Conservation (phyloP, 495 filamentous ascomycete genomes). For the Hyaloscypha variabilis region DNA sequence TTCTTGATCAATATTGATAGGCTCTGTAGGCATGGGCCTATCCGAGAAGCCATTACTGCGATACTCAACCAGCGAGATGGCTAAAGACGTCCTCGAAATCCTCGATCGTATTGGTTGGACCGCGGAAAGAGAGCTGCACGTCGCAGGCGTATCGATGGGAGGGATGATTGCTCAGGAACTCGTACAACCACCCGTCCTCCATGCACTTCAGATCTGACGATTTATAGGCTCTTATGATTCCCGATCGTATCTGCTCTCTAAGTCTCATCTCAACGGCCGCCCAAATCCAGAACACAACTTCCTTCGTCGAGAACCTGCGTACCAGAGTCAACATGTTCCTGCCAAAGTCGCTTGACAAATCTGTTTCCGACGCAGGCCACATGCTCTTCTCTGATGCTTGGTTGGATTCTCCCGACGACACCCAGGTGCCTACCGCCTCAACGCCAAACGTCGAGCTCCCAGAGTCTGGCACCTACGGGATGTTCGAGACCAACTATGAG, state of each 20-base stretch:
- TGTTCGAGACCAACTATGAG: slow-evolving; percentile 75
- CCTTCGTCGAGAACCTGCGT: slow-evolving; percentile 61
- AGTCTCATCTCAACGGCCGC: slow-evolving; percentile 75
- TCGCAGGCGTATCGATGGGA: slow-evolving; percentile 76
- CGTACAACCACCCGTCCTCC: slow-evolving; percentile 36
- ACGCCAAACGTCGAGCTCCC: slow-evolving; percentile 32
- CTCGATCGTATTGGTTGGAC: slow-evolving; percentile 72
- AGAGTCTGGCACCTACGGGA: slow-evolving; percentile 38
- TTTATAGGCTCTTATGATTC: slow-evolving; percentile 56
- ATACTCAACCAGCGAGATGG: slow-evolving; percentile 78
- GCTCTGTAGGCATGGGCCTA: slow-evolving; percentile 63
- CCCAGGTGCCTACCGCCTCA: slow-evolving; percentile 40
- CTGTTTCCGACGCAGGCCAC: slow-evolving; percentile 48
- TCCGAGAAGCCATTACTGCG: slow-evolving; percentile 73
- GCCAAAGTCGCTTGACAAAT: slow-evolving; percentile 65
- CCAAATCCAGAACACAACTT: slow-evolving; percentile 61
- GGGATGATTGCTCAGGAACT: slow-evolving; percentile 91
- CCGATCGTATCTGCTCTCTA: slow-evolving; percentile 63
- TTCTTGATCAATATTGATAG: slow-evolving; percentile 21
- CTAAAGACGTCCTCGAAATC: slow-evolving; percentile 69
- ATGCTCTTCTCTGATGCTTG: slow-evolving; percentile 64
- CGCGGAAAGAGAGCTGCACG: slow-evolving; percentile 57
- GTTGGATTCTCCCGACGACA: slow-evolving; percentile 63
- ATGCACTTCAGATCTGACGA: neutral
- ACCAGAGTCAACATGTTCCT: slow-evolving; percentile 70